These are phyloP conservation scores for Lyophyllum atratum DNA, from an alignment of 768 basidiomycete genomes.

Conservation along the genomic window DNA sequence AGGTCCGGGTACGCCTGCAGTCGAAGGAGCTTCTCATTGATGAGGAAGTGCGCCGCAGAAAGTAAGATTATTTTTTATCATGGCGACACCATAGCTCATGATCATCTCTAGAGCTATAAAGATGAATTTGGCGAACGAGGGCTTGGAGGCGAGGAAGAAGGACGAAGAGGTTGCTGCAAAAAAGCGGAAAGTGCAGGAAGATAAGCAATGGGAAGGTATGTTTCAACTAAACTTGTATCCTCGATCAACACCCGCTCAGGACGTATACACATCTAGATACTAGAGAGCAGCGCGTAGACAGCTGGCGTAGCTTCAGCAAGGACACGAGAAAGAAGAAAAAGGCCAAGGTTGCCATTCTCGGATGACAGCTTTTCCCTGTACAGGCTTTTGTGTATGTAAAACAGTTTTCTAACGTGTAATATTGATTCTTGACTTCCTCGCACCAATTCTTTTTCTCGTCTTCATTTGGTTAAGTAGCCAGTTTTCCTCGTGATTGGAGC, in stretches of 20 bases:
- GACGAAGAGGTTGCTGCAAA: slow-evolving; percentile 77
- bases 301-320: slow-evolving; percentile 76
- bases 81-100: not conserved
- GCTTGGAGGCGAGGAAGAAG: slow-evolving; percentile 89
- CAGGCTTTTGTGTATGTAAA: slow-evolving; percentile 23
- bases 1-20: slow-evolving; percentile 64
- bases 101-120: slow-evolving; percentile 66
- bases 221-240: not conserved
- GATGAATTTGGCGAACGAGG: slow-evolving; percentile 90
- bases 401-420: slow-evolving; percentile 19
- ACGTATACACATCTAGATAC: slow-evolving; percentile 43
- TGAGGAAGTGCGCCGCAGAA: slow-evolving; percentile 83
- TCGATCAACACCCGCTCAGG: not conserved
- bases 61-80: slow-evolving; percentile 47
- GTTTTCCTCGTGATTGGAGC: slow-evolving; percentile 2
- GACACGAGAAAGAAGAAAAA: slow-evolving; percentile 85
- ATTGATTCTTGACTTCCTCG: slow-evolving; percentile 13
- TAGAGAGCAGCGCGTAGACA: slow-evolving; percentile 81
- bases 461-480: slow-evolving; percentile 17
- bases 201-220: slow-evolving; percentile 87
- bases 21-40: slow-evolving; percentile 87
- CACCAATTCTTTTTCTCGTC: slow-evolving; percentile 5
- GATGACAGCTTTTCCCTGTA: slow-evolving; percentile 39
- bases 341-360: slow-evolving; percentile 64
- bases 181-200: slow-evolving; percentile 90